phyloP scores from a whole-genome alignment of 345 rosid species.

The Pistacia atlantica region DNA sequence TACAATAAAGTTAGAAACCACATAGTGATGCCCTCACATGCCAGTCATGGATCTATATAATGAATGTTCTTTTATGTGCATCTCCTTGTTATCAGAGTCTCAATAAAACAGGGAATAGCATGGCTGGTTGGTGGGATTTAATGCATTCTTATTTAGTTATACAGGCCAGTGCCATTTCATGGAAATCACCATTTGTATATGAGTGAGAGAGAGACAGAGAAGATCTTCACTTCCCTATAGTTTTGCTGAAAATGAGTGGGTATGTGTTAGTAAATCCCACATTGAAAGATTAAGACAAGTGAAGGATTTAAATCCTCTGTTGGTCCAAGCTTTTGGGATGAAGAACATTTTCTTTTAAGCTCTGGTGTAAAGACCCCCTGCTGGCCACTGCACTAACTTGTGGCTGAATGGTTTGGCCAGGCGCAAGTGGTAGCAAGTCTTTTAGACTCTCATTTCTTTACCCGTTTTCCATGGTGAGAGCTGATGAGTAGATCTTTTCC shows the following conservation, averaged over 20 bases:
- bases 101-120: neutral
- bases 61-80: neutral
- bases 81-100: neutral
- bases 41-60: neutral
- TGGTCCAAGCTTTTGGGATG: neutral
- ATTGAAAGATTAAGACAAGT: neutral
- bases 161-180: neutral
- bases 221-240: no score
- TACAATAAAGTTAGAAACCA: neutral
- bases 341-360: neutral
- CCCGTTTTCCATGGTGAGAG: neutral
- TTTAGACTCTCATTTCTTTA: neutral
- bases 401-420: neutral
- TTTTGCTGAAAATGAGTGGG: neutral
- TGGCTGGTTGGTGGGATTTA: neutral
- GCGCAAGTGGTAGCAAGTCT: neutral
- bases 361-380: neutral
- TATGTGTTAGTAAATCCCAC: neutral
- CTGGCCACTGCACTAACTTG: neutral
- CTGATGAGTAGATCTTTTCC: neutral
- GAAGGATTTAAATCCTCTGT: neutral
- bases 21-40: neutral
- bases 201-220: neutral
- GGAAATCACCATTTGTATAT: neutral
- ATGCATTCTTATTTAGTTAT: neutral